A percentile compares a stretch with the other conserved stretches of the same genome.
These are phyloP conservation scores for Cymbomonas tetramitiformis DNA, from an alignment of 139 green algal genomes.

Conservation along the genomic window DNA sequence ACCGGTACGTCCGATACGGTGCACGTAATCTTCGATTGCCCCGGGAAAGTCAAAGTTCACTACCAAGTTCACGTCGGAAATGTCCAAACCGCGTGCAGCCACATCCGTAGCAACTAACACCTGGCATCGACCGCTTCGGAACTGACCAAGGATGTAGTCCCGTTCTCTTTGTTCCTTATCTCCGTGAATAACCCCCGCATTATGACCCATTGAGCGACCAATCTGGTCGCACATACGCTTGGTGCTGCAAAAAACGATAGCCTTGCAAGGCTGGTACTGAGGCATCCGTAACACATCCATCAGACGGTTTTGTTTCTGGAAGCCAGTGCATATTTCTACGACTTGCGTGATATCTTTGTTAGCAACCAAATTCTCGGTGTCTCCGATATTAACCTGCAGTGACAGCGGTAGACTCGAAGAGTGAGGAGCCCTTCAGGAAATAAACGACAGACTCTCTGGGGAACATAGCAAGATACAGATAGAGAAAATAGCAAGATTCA, in stretches of 20 bases:
- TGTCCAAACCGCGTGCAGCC: slow-evolving; percentile 51
- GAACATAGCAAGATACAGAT: too few species aligned
- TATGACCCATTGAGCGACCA: slow-evolving; percentile 10
- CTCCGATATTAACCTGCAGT: slow-evolving; percentile 82
- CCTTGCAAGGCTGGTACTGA: slow-evolving; percentile 40
- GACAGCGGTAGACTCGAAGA: slow-evolving; percentile 44
- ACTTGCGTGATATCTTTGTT: slow-evolving; percentile 80
- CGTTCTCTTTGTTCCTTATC: slow-evolving; percentile 87
- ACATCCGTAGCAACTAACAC: slow-evolving; percentile 56
- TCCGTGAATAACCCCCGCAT: slow-evolving; percentile 69
- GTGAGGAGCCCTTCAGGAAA: too few species aligned
- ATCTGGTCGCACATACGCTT: slow-evolving; percentile 89
- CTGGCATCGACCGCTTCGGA: slow-evolving; percentile 31
- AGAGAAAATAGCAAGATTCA: too few species aligned
- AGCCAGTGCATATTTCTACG: slow-evolving; percentile 25
- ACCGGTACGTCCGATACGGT: slow-evolving; percentile 72
- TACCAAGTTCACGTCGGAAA: slow-evolving; percentile 63
- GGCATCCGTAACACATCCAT: slow-evolving; percentile 42
- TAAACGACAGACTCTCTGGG: too few species aligned
- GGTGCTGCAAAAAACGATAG: slow-evolving; percentile 80
- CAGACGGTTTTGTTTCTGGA: slow-evolving; percentile 58
- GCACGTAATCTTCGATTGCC: slow-evolving; percentile 59
- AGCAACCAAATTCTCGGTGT: slow-evolving; percentile 68
- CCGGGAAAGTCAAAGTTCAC: slow-evolving; percentile 51
- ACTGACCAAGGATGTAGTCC: slow-evolving; percentile 57